Evolutionary conservation across 139 green algal species (phyloP).

Genomic region (Parachlorella kessleri): DNA sequence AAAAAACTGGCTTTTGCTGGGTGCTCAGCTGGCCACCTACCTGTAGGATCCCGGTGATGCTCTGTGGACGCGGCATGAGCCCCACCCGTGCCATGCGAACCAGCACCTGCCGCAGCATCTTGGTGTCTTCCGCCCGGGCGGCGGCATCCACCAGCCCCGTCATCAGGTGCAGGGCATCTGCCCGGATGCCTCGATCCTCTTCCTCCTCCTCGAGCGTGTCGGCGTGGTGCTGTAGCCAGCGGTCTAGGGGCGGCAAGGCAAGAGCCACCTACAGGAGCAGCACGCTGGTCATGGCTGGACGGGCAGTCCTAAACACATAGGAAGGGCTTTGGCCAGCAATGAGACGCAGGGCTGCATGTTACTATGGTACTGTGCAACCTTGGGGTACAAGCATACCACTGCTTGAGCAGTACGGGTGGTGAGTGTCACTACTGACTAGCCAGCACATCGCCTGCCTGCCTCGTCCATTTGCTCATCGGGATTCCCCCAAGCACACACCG

Average conservation of each 20-base stretch:
- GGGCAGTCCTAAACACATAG: no score
- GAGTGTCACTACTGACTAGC: no score
- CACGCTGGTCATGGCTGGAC: no score
- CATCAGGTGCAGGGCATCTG: constrained; percentile 21
- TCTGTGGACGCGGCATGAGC: neutral
- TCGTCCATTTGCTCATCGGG: no score
- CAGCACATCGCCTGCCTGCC: no score
- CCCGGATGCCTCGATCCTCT: neutral
- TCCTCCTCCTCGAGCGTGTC: constrained; percentile 21
- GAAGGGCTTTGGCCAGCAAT: no score
- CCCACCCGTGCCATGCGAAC: constrained; percentile 24
- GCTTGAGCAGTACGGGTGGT: no score
- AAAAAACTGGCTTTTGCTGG: neutral
- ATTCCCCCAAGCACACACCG: no score
- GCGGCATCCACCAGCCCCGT: constrained; percentile 15
- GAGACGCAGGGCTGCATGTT: no score
- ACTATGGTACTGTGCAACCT: no score
- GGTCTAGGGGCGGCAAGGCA: constrained; percentile 24
- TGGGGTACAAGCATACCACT: no score
- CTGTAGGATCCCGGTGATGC: neutral
- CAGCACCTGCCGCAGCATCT: constrained; percentile 14
- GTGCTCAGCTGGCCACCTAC: neutral
- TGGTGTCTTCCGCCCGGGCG: constrained; percentile 14
- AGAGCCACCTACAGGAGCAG: neutral
- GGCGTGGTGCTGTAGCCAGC: constrained; percentile 25